phyloP scores from a whole-genome alignment of 1,284 basidiomycete species.

The Peniophora sp. region DNA sequence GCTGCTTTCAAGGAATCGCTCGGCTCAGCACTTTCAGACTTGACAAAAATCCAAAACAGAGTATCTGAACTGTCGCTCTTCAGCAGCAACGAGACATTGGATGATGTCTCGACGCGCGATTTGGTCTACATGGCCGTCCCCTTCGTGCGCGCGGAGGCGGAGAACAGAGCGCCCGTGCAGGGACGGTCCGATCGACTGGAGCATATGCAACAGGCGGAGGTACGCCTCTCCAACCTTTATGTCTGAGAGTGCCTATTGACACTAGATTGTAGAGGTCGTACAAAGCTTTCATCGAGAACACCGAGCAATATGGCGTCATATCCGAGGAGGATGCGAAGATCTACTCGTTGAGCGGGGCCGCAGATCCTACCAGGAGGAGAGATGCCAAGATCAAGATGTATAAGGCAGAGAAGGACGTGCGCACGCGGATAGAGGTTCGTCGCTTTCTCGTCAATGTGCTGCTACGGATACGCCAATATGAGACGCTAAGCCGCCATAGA shows the following conservation, averaged over 20 bases:
- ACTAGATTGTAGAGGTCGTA: constrained; percentile 43
- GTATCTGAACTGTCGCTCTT: constrained; percentile 66
- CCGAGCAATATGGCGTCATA: constrained; percentile 69
- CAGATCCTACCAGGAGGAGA: constrained; percentile 62
- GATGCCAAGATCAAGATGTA: constrained; percentile 87
- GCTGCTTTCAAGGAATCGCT: constrained; percentile 45
- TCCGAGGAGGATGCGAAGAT: constrained; percentile 52
- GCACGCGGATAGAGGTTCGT: constrained; percentile 58
- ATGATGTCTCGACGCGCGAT: constrained; percentile 79
- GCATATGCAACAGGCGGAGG: constrained; percentile 53
- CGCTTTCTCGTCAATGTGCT: background rate
- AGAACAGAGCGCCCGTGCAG: constrained; percentile 53
- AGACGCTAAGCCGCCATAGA: background rate
- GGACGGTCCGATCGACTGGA: constrained; percentile 53
- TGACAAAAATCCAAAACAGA: constrained; percentile 40
- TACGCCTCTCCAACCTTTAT: constrained; percentile 24
- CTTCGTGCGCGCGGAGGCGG: constrained; percentile 68
- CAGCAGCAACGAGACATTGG: constrained; percentile 78
- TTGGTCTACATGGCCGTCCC: constrained; percentile 76
- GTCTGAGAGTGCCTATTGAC: constrained; percentile 10
- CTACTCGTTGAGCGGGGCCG: constrained; percentile 29
- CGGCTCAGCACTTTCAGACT: constrained; percentile 42
- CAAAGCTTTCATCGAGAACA: constrained; percentile 42
- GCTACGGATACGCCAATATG: too few species aligned
- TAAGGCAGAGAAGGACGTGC: constrained; percentile 75